Percentiles rank a stretch among this genome's conserved stretches.
phyloP scores from a whole-genome alignment of 1,284 basidiomycete species.

The Anthracocystis setariae region DNA sequence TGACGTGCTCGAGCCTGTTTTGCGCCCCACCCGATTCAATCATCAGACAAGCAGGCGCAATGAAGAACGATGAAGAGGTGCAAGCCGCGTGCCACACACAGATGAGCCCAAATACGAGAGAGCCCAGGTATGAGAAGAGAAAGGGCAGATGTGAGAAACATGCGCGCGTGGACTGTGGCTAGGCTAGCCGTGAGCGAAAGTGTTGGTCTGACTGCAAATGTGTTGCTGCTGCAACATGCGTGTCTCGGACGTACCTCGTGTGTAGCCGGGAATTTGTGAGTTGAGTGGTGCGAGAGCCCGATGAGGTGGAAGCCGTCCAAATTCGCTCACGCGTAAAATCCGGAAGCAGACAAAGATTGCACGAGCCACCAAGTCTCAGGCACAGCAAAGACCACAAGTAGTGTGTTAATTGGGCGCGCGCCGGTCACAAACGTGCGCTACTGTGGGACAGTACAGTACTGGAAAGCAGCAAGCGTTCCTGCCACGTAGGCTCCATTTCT shows the following conservation, averaged over 20 bases:
- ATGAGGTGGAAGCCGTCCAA: constrained; percentile 1
- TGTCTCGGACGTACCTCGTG: too few species aligned
- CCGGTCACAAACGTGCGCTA: too few species aligned
- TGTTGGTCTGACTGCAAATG: too few species aligned
- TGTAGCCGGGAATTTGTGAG: neutral
- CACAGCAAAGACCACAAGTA: too few species aligned
- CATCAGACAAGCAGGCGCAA: too few species aligned
- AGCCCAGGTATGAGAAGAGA: too few species aligned
- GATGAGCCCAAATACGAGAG: constrained; percentile 1
- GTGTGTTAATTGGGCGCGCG: neutral
- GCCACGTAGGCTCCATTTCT: constrained; percentile 22
- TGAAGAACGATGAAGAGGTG: neutral
- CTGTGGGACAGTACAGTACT: neutral
- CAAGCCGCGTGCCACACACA: neutral
- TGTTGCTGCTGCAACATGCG: too few species aligned
- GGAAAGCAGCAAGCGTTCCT: neutral
- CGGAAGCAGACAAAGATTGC: constrained; percentile 1
- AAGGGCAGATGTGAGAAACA: too few species aligned
- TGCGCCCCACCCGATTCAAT: too few species aligned
- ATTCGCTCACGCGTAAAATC: constrained; percentile 16
- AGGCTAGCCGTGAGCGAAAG: too few species aligned
- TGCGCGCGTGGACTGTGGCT: too few species aligned
- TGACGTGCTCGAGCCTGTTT: neutral
- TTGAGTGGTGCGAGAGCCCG: neutral
- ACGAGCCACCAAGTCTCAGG: too few species aligned